These are phyloP conservation scores for Fusarium incarnatum DNA, from an alignment of 2,329 filamentous ascomycete species.

Conservation along the genomic window DNA sequence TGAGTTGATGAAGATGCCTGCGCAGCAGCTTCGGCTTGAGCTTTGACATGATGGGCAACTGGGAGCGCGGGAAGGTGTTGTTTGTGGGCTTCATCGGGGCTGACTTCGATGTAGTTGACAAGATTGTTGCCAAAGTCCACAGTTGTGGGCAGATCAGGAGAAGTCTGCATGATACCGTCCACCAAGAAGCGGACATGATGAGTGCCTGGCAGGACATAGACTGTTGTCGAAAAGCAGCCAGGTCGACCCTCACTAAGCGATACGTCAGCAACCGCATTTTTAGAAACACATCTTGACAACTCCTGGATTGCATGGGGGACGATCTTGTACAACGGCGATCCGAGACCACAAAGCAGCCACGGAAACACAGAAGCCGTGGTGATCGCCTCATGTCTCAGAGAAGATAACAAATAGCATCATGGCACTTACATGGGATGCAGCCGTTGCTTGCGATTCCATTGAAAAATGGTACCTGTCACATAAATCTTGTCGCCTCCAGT, in stretches of 20 bases:
- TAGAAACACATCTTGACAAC: constrained; percentile 2
- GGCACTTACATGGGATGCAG: constrained; percentile 83
- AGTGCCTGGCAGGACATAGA: constrained; percentile 90
- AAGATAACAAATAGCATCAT: constrained; percentile 10
- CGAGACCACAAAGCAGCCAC: constrained; percentile 42
- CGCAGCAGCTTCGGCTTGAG: constrained; percentile 20
- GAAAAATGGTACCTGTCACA: constrained; percentile 96
- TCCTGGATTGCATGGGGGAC: background rate
- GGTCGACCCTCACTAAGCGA: constrained; percentile 63
- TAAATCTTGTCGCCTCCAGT: constrained; percentile 89
- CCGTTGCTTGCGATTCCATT: constrained; percentile 95
- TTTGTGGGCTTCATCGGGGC: constrained; percentile 72
- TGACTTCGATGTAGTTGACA: constrained; percentile 98
- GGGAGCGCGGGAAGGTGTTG: constrained; percentile 48
- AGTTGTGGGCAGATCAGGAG: constrained; percentile 87
- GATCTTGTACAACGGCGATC: constrained; percentile 38
- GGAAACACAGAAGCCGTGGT: constrained; percentile 42
- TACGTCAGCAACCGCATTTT: constrained; percentile 34
- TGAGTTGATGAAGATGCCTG: constrained; percentile 14
- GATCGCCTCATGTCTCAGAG: constrained; percentile 41
- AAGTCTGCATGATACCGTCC: constrained; percentile 92
- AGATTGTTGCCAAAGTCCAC: constrained; percentile 98
- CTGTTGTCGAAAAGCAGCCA: constrained; percentile 77
- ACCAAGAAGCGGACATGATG: constrained; percentile 98
- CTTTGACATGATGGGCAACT: constrained; percentile 47